Evolutionary conservation across 208 protist genomes (phyloP), one percentile per base, ranked within the genome.

Genomic region (Leishmania aethiopica): DNA sequence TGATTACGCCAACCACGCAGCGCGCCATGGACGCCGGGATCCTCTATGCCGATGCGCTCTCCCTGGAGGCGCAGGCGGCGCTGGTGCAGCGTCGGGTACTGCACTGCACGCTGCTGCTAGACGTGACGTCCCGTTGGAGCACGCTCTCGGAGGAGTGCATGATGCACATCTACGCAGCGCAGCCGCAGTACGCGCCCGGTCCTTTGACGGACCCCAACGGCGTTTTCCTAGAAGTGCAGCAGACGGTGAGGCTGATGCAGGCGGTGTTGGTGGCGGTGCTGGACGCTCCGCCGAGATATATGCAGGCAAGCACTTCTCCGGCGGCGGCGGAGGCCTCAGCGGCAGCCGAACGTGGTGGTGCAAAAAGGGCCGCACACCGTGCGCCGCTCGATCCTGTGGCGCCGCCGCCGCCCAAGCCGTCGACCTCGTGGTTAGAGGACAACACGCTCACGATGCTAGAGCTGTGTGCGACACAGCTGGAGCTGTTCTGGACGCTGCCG

Each of bases 161-260:
- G 83, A 53, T 80, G 78, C 78, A 66, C 7, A 59, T 86, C 22
- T 83, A 86, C 75, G 40, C 64, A 10, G 83, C 83, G 25, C 75
- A 82, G 74, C 83, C 83, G 0, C 78, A 55, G 32, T 60, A 45
- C 83, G 78, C 78, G 6, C 83, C 78, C 2, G 78, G 83, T 3
- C 79, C 79, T 40, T 45, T 85, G 71, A 90, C 89, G n/a, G 85
- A 93, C 66, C 87, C 89, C 4, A 96, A 96, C 60, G 92, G 91
- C 35, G 77, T 93, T 57, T 90, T 94, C 75, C 64, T 96, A 28
- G 90, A 96, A 78, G 88, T 85, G 75, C 86, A 88, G 51, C 62
- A 77, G 15, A 83, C 85, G 64, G 78, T 94, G 32, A 67, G 69
- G 40, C 79, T 77, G 59, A 87, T 90, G 37, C 78, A 80, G 25